Conservation (phyloP, 345 rosid species). For the Kernera saxatilis region DNA sequence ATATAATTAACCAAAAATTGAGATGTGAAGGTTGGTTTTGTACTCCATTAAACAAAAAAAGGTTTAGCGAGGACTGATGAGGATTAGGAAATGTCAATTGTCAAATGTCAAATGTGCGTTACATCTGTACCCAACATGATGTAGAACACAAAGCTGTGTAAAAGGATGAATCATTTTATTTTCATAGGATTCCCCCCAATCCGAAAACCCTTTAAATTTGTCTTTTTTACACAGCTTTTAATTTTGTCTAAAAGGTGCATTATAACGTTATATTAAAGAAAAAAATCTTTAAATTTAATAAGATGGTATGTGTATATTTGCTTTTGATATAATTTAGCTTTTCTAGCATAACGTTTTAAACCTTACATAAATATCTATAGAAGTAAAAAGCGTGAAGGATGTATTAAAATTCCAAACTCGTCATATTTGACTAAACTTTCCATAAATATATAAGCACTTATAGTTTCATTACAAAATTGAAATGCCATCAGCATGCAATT, state of each 20-base stretch:
- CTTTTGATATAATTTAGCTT: not conserved
- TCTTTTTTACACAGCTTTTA: conserved; percentile 13
- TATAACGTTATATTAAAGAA: not conserved
- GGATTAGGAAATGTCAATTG: too few species aligned
- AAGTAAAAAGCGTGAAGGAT: not conserved
- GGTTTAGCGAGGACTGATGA: not conserved
- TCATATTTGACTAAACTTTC: conserved; percentile 3
- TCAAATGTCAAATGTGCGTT: too few species aligned
- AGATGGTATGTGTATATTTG: not conserved
- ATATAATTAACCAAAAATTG: not conserved
- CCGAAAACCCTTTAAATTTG: conserved; percentile 7
- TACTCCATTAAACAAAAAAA: not conserved
- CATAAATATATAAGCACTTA: not conserved
- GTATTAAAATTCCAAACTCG: not conserved
- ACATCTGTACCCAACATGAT: conserved; percentile 10
- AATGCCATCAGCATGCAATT: conserved; percentile 15
- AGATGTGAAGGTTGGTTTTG: not conserved
- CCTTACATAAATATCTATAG: not conserved
- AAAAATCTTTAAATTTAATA: not conserved
- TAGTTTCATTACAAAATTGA: not conserved
- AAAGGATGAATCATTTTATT: conserved; percentile 1
- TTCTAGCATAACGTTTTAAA: not conserved
- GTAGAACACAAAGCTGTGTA: not conserved
- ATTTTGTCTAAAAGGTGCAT: conserved; percentile 10
- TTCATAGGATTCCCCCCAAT: conserved; percentile 23